Evolutionary conservation across 1,139 yeast genomes (phyloP), one percentile per base, ranked within the genome.

Genomic region (Hyphopichia fennica): DNA sequence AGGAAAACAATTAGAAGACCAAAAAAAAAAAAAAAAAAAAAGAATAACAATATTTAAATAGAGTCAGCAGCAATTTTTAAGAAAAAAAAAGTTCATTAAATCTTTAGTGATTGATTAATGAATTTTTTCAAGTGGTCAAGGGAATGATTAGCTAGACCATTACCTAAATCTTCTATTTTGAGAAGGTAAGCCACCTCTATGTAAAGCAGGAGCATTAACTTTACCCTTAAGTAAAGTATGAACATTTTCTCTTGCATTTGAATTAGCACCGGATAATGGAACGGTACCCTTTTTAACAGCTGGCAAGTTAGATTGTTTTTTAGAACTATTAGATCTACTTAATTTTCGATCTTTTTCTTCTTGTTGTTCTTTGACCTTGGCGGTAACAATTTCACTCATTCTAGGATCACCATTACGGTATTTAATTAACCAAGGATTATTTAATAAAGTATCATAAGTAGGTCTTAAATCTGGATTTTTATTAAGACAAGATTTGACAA

Each of bases 401-500:
- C 70, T 73, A 13, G 75, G 63, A 40, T 74, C 69, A 42, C 69
- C 65, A 41, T 72, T 66, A 31, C 72, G 55, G 47, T 65, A 76
- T 47, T 75, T 74, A 28, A 69, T 63, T 44, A 93, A 72, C 98
- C 98, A 93, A 3, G 95, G 95, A 58, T 87, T 95, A 36, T 77
- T 73, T 42, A 90, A 65, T 43, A 93, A 73, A 42, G 83, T 78
- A 2, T 81, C 79, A 60, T 93, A 93, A 6, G 83, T 78, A n/a
- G 98, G 97, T 50, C 99, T 77, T 50, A 79, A 69, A 34, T 80
- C 81, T 1, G 98, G 96, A 45, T 78, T 77, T 63, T 91, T 93
- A 56, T 84, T 84, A 46, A 93, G 69, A 66, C 98, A 90, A 47
- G 81, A 76, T 33, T 75, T 73, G 10, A 91, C 96, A 63, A 93